Conservation (phyloP, 345 rosid genomes). For the Iberis pinnata region DNA sequence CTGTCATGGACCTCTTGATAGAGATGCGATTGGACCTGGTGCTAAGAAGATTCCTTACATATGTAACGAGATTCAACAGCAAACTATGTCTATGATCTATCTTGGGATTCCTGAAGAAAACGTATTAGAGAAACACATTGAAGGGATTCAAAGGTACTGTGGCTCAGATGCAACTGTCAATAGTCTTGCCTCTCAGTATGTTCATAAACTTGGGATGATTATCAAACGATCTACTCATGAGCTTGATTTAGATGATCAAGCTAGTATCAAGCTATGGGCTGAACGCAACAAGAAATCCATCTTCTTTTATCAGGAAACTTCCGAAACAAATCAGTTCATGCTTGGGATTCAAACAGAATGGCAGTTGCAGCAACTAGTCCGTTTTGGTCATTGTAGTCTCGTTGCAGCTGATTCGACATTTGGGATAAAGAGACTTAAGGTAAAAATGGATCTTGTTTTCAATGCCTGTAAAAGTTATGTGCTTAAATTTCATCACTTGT, state of each 20-base stretch:
- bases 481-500: conserved; percentile 17
- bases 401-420: conserved; percentile 83
- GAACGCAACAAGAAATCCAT: conserved; percentile 82
- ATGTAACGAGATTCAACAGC: conserved; percentile 74
- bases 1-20: conserved; percentile 92
- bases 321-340: conserved; percentile 65
- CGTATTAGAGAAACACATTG: conserved; percentile 88
- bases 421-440: conserved; percentile 89
- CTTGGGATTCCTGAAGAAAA: conserved; percentile 93
- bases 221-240: conserved; percentile 81
- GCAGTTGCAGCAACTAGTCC: conserved; percentile 85
- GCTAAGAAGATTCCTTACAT: conserved; percentile 88
- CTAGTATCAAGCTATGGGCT: conserved; percentile 79
- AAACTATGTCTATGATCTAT: conserved; percentile 90
- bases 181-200: conserved; percentile 81
- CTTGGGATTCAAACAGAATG: conserved; percentile 94
- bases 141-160: conserved; percentile 82
- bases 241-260: conserved; percentile 87
- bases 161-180: conserved; percentile 60
- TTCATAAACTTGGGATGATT: conserved; percentile 89
- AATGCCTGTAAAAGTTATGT: neutral
- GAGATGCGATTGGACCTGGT: conserved; percentile 94
- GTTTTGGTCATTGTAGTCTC: conserved; percentile 79
- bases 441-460: conserved; percentile 18
- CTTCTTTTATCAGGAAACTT: conserved; percentile 76